Percentiles rank a stretch among this genome's conserved stretches.
phyloP scores from a whole-genome alignment of 2,329 filamentous ascomycete genomes.

The Nemania sp. region DNA sequence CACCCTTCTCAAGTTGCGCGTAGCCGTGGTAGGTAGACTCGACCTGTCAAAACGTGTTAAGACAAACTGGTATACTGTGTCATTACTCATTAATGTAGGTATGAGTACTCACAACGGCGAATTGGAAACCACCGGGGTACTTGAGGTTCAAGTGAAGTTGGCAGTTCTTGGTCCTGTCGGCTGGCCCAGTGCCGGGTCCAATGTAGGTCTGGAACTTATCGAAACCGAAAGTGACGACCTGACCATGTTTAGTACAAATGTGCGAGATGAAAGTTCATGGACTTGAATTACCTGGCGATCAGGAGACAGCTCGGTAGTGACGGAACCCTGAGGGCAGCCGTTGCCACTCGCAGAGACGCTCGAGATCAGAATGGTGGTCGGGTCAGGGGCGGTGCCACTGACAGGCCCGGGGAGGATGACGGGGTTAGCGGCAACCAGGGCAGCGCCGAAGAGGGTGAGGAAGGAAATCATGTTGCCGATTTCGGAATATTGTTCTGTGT shows the following conservation, averaged over 20 bases:
- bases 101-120: constrained; percentile 40
- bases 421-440: constrained; percentile 44
- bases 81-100: not conserved
- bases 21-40: constrained; percentile 55
- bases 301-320: constrained; percentile 47
- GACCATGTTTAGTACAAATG: constrained; percentile 14
- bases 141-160: constrained; percentile 51
- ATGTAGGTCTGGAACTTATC: constrained; percentile 53
- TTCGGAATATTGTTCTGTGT: constrained; percentile 2
- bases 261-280: not conserved
- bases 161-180: constrained; percentile 51
- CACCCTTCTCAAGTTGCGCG: constrained; percentile 49
- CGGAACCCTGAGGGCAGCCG: constrained; percentile 49
- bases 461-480: constrained; percentile 45
- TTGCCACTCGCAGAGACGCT: constrained; percentile 48
- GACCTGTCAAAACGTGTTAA: constrained; percentile 28
- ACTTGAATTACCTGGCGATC: constrained; percentile 44
- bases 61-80: not conserved
- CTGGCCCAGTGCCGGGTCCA: constrained; percentile 43
- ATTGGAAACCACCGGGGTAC: constrained; percentile 53
- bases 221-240: constrained; percentile 53
- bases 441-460: constrained; percentile 40
- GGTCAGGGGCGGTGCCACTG: constrained; percentile 41
- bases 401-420: constrained; percentile 37
- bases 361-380: constrained; percentile 46